These are phyloP conservation scores for Fraxinus dipetala DNA, from an alignment of 305 asterid genomes.

Conservation along the genomic window DNA sequence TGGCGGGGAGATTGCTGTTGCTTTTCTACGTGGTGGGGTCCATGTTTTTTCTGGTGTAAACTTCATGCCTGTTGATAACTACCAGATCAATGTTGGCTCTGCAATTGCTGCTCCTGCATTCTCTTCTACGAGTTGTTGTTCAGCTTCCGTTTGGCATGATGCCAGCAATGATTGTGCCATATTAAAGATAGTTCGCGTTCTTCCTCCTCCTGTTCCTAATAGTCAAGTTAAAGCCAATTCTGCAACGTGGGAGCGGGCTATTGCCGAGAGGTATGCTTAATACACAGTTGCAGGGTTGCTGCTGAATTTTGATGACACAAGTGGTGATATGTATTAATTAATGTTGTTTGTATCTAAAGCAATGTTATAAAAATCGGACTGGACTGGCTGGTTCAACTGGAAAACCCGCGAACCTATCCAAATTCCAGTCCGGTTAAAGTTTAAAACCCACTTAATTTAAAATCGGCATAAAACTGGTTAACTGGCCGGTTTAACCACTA, in stretches of 20 bases:
- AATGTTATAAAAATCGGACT: background rate
- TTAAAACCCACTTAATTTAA: background rate
- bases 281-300: slow-evolving; percentile 17
- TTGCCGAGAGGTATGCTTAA: slow-evolving; percentile 84
- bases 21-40: slow-evolving; percentile 86
- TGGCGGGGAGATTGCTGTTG: slow-evolving; percentile 97
- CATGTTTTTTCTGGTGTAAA: slow-evolving; percentile 82
- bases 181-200: slow-evolving; percentile 85
- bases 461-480: background rate
- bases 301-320: slow-evolving; percentile 16
- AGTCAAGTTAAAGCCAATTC: slow-evolving; percentile 80
- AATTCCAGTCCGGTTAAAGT: background rate
- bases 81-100: slow-evolving; percentile 83
- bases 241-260: slow-evolving; percentile 94
- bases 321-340: slow-evolving; percentile 13
- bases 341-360: slow-evolving; percentile 1
- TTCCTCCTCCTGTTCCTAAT: slow-evolving; percentile 79
- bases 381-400: background rate
- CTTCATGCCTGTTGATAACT: slow-evolving; percentile 68
- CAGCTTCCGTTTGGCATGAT: slow-evolving; percentile 99
- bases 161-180: slow-evolving; percentile 72
- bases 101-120: slow-evolving; percentile 96
- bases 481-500: background rate
- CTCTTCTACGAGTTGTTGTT: slow-evolving; percentile 98
- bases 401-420: background rate